Evolutionary conservation across 345 rosid species (phyloP).

Genomic region (Lumnitzera littorea): DNA sequence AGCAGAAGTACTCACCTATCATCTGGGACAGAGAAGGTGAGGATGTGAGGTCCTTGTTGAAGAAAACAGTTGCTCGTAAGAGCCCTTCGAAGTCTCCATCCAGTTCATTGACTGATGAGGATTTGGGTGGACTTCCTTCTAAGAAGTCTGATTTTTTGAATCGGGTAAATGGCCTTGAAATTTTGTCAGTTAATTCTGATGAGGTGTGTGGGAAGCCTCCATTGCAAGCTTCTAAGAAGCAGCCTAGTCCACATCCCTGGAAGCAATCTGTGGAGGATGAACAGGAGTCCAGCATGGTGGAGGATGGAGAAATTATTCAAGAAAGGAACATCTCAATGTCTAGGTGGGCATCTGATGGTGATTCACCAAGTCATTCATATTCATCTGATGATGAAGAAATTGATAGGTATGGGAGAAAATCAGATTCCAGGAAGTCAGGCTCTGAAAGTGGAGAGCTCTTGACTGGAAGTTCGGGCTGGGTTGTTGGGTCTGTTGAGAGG

Average conservation of each 20-base stretch:
- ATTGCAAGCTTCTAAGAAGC: too few species aligned
- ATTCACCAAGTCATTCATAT: constrained; percentile 18
- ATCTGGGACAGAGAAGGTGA: too few species aligned
- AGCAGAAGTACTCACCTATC: too few species aligned
- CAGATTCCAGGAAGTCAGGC: constrained; percentile 11
- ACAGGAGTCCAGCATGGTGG: constrained; percentile 23
- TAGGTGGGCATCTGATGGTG: constrained; percentile 58
- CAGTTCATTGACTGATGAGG: too few species aligned
- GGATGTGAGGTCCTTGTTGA: too few species aligned
- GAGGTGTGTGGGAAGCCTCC: too few species aligned
- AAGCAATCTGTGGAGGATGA: constrained; percentile 17
- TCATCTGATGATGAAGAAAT: constrained; percentile 19
- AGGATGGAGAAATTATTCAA: constrained; percentile 31
- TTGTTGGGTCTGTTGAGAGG: constrained; percentile 19
- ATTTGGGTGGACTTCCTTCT: too few species aligned
- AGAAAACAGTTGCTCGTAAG: too few species aligned
- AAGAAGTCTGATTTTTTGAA: too few species aligned
- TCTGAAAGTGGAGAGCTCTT: constrained; percentile 40
- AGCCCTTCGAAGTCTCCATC: too few species aligned
- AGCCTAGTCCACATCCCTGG: constrained; percentile 8
- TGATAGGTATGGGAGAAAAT: not conserved
- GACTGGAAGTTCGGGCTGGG: constrained; percentile 25
- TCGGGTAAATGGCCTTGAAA: too few species aligned
- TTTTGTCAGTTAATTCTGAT: too few species aligned
- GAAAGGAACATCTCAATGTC: constrained; percentile 38